Evolutionary conservation across 495 filamentous ascomycete genomes (phyloP).

Genomic region (Neurospora intermedia): DNA sequence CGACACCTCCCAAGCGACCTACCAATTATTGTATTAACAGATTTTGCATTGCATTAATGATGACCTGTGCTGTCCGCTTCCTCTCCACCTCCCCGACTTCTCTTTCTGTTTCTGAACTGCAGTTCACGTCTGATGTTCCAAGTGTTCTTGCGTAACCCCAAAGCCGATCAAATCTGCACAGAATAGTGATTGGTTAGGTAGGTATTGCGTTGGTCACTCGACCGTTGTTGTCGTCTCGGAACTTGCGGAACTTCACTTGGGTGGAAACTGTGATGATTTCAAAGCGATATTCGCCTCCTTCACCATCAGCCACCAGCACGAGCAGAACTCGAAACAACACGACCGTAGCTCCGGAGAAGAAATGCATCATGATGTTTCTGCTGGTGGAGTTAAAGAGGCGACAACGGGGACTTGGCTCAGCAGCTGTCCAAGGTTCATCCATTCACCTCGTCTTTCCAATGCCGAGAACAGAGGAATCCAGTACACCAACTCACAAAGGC

Average conservation of each 20-base stretch:
- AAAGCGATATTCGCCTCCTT: neutral
- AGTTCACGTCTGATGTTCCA: neutral
- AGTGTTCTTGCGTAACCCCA: neutral
- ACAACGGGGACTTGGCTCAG: neutral
- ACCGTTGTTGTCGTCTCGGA: neutral
- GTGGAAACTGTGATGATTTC: neutral
- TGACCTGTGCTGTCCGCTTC: neutral
- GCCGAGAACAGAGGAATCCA: neutral
- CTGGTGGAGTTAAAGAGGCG: neutral
- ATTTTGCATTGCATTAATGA: neutral
- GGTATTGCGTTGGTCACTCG: neutral
- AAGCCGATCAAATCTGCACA: neutral
- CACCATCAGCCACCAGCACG: neutral
- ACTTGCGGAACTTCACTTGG: neutral
- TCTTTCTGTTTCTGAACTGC: neutral
- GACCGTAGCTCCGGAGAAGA: neutral
- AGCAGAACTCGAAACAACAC: neutral
- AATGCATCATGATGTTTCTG: neutral
- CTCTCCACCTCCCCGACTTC: neutral
- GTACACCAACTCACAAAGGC: neutral
- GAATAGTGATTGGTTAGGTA: neutral
- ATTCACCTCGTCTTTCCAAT: neutral
- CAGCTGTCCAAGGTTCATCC: neutral
- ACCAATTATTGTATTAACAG: neutral
- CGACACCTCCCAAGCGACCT: neutral